Evolutionary conservation across 2,329 filamentous ascomycete genomes (phyloP).

Genomic region (Fusarium irregulare): DNA sequence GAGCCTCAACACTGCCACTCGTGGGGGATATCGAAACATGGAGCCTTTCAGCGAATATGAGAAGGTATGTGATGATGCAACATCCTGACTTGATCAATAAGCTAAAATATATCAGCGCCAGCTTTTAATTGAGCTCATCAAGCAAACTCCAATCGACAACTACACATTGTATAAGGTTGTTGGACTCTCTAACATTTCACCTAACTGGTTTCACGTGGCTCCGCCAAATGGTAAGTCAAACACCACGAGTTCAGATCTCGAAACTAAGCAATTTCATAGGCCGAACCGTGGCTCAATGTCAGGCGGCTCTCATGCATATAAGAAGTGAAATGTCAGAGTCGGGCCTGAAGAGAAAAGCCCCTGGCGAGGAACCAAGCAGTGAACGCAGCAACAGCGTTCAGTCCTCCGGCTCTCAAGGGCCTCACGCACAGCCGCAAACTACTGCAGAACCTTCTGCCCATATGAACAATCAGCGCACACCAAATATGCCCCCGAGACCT

Average conservation of each 20-base stretch:
- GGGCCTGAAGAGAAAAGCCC: slow-evolving; percentile 48
- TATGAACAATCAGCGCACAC: slow-evolving; percentile 44
- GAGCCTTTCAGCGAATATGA: slow-evolving; percentile 60
- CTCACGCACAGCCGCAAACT: slow-evolving; percentile 4
- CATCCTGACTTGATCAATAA: background rate
- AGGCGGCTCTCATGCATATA: slow-evolving; percentile 54
- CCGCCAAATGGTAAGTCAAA: slow-evolving; percentile 57
- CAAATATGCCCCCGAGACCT: slow-evolving; percentile 18
- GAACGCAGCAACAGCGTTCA: slow-evolving; percentile 36
- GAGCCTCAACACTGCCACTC: background rate
- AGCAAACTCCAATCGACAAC: slow-evolving; percentile 63
- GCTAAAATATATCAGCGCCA: slow-evolving; percentile 59
- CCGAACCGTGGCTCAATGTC: slow-evolving; percentile 61
- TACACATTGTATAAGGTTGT: slow-evolving; percentile 61
- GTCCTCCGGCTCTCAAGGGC: slow-evolving; percentile 4
- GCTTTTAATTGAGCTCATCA: slow-evolving; percentile 68
- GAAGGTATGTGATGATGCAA: slow-evolving; percentile 56
- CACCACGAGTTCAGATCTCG: background rate
- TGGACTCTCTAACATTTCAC: slow-evolving; percentile 54
- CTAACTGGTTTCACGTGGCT: slow-evolving; percentile 62
- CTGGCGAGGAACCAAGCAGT: slow-evolving; percentile 49
- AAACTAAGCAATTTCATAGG: slow-evolving; percentile 48
- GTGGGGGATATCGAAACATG: slow-evolving; percentile 23
- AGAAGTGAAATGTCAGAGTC: slow-evolving; percentile 46
- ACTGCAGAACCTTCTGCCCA: background rate